Evolutionary conservation across 345 rosid genomes (phyloP), one percentile per base, ranked within the genome.

Genomic region (Lenwebbia sp.): DNA sequence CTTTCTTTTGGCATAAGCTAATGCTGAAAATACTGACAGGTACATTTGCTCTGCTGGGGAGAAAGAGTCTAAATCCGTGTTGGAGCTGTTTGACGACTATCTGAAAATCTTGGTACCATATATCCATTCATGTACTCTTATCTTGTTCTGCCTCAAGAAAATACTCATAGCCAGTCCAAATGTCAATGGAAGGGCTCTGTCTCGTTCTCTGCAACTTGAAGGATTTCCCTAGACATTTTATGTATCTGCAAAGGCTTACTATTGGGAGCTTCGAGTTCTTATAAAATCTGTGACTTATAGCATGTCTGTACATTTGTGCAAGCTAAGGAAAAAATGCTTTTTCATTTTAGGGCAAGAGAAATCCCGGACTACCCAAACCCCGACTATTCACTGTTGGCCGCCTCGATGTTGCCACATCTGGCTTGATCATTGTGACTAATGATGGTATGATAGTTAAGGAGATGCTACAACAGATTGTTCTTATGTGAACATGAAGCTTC

Each of bases 361-460:
- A 94, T 89, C 93, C 96, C 1, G 98, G 95, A 85, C 83, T 90
- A 88, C 95, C 98, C 54, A 92, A 90, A 88, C 99, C 99, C 47
- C 95, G 99, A 26, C 91, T 97, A 58, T 97, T 97, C 82, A 97
- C 99, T 13, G 99, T 97, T 87, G 99, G 99, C 56, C 96, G 99
- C 88, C 99, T 97, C 65, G 98, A 97, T 83, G 99, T 97, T 88
- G 99, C 99, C 87, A 95, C 98, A 13, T 91, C 94, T 54, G 99
- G 99, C 51, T 93, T 96, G 81, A 90, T 96, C 81, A 90, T 97
- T 78, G 96, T 94, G 85, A 97, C 99, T 75, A 97, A 95, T 89
- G 98, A 96, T 89, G 99, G 99, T 96, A 87, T 52, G 86, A 70
- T 62, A 57, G 55, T 33, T 17, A 4, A 23, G 47, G 83, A 26